Percentiles rank a stretch among this genome's conserved stretches.
These are phyloP conservation scores for Trichoderma endophyticum DNA, from an alignment of 2,329 filamentous ascomycete species.

Conservation along the genomic window DNA sequence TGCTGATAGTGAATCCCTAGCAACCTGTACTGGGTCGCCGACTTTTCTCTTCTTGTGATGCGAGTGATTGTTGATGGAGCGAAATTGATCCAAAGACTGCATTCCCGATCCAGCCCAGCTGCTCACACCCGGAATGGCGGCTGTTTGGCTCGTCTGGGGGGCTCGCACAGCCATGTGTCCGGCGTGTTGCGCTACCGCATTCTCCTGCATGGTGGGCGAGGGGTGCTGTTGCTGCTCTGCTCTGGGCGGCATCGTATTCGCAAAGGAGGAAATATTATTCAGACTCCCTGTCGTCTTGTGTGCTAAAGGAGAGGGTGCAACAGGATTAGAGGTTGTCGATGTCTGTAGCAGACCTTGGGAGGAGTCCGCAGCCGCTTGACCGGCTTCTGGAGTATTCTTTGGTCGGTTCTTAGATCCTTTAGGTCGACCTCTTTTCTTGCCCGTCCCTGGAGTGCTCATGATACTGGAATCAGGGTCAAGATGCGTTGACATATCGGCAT, in stretches of 20 bases:
- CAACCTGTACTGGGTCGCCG: constrained; percentile 2
- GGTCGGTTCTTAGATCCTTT: constrained; percentile 47
- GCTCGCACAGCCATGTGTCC: background rate
- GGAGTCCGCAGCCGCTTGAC: background rate
- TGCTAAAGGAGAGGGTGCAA: constrained; percentile 20
- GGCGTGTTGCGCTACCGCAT: background rate
- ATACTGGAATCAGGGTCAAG: constrained; percentile 21
- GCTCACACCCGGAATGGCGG: background rate
- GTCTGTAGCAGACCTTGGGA: background rate
- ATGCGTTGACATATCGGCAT: constrained; percentile 1
- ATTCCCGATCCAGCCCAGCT: constrained; percentile 9
- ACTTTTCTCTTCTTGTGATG: constrained; percentile 5
- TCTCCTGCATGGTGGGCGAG: background rate
- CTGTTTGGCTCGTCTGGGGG: background rate
- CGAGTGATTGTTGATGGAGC: constrained; percentile 2
- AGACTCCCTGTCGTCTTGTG: constrained; percentile 19
- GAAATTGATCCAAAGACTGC: constrained; percentile 10
- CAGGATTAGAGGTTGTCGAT: constrained; percentile 1
- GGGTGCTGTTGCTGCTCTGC: constrained; percentile 8
- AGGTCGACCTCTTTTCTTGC: constrained; percentile 38
- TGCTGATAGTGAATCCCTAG: background rate
- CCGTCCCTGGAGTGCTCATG: constrained; percentile 24
- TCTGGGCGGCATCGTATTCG: background rate
- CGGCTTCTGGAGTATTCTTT: constrained; percentile 26
- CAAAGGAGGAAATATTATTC: background rate